phyloP scores from a whole-genome alignment of 306 rosid species.

The Carpinus fangiana region DNA sequence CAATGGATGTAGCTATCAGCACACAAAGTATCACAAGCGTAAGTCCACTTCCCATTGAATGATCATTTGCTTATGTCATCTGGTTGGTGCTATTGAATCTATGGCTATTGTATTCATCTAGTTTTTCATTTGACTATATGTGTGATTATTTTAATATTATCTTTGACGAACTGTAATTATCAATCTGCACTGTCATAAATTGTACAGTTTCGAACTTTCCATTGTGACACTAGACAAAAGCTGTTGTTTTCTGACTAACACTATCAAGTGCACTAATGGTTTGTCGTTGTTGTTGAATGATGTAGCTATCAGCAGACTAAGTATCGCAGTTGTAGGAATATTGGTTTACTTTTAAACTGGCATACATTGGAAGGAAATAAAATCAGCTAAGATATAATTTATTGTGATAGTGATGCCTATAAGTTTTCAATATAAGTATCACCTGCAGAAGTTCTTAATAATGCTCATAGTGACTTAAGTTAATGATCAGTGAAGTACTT shows the following conservation, averaged over 20 bases:
- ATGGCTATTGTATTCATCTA: not conserved
- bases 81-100: slow-evolving; percentile 16
- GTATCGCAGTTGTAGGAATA: not conserved
- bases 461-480: not conserved
- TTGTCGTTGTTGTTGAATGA: not conserved
- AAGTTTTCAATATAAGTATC: not conserved
- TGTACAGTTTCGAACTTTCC: not conserved
- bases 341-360: not conserved
- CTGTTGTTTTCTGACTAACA: not conserved
- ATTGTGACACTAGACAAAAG: too few species aligned
- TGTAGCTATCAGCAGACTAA: not conserved
- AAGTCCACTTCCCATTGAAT: slow-evolving; percentile 47
- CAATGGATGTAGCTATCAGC: slow-evolving; percentile 90
- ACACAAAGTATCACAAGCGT: slow-evolving; percentile 99
- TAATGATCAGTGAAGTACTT: not conserved
- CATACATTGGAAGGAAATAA: not conserved
- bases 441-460: not conserved
- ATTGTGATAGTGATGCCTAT: not conserved
- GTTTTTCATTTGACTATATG: not conserved
- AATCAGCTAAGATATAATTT: not conserved
- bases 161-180: not conserved
- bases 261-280: not conserved
- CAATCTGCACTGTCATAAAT: not conserved
- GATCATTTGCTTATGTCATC: slow-evolving; percentile 4
- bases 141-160: not conserved